A percentile compares a stretch with the other conserved stretches of the same genome.
Conservation (phyloP, 2,329 filamentous ascomycete species). For the Epicoccum sorghinum region DNA sequence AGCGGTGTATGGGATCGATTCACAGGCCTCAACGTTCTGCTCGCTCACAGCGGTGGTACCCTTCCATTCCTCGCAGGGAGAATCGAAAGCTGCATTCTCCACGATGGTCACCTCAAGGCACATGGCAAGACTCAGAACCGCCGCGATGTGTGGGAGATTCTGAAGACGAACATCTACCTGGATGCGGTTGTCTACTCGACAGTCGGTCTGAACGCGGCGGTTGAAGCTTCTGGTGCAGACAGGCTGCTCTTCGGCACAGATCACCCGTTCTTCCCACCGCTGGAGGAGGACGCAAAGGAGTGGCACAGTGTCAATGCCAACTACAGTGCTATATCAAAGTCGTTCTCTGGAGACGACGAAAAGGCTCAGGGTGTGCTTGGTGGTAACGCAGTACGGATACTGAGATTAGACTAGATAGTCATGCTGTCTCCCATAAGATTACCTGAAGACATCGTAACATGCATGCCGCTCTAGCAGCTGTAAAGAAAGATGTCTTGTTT, state of each 20-base stretch:
- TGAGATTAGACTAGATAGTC: constrained; percentile 41
- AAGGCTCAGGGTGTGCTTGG: constrained; percentile 63
- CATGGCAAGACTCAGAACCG: constrained; percentile 65
- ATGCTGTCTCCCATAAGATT: neutral
- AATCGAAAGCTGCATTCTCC: constrained; percentile 84
- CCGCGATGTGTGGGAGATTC: constrained; percentile 67
- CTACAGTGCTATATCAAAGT: constrained; percentile 60
- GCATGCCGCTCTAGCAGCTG: too few species aligned
- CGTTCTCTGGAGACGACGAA: constrained; percentile 54
- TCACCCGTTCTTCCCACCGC: constrained; percentile 83
- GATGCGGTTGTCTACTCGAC: constrained; percentile 86
- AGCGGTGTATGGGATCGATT: constrained; percentile 83
- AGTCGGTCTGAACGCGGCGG: constrained; percentile 72
- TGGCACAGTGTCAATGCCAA: constrained; percentile 74
- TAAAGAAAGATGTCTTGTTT: too few species aligned
- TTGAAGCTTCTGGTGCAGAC: constrained; percentile 70
- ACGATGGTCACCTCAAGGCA: constrained; percentile 76
- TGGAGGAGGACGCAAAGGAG: constrained; percentile 66
- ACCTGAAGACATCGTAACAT: too few species aligned
- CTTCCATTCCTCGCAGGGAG: constrained; percentile 86
- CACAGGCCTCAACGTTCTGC: constrained; percentile 70
- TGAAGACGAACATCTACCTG: constrained; percentile 80
- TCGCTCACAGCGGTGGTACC: constrained; percentile 89
- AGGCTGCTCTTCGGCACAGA: constrained; percentile 80
- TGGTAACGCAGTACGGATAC: constrained; percentile 62